Base-by-base conservation (phyloP, 2,329 filamentous ascomycete genomes). In the Fusarium acutatum region DNA sequence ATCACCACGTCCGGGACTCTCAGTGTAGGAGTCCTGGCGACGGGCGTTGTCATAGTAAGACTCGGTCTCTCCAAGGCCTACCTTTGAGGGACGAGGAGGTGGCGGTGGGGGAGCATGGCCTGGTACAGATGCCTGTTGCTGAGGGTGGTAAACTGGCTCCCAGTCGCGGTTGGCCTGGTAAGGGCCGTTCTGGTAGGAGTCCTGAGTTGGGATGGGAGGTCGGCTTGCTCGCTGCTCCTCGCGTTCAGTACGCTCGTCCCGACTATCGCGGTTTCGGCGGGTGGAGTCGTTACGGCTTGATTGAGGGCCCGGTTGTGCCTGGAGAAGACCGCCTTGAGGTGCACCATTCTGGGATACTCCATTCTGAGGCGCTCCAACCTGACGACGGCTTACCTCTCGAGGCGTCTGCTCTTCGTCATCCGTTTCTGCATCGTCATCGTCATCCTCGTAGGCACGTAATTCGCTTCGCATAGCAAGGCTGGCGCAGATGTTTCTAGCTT, bases 381-480 rank as follows among this genome's bases (percentile, higher is more conserved):
- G 72, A 9, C 74, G 77, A 30, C 67, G 69, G 5, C 53, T 69
- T 14, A 71, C 59, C 30, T 64, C 69, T 15, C 64, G 61, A 6
- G 62, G 67, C 4, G 58, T 11, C n/a, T 72, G 70, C 7, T 74
- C 78, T 11, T 82, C 82, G 2, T 82, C 80, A 18, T 83, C 81
- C 7, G 77, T 79, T 2, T 64, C 72, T 4, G 64, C 70, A 3
- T 81, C 80, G 1, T 82, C 81, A 1, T 81, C 80, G 20, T 84
- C 82, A 41, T 84, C 82, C 1, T 82, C 81, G 41, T 80, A 82
- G 2, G 78, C 80, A 11, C 86, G 81, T 24, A 88, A 73, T 67
- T 88, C 86, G 71, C 86, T 88, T 43, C 86, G 81, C 86, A 88
- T 88, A 13, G 86, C 86, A 22, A 88, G 79, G 63, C 82, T 83